These are phyloP conservation scores for Fusarium pseudoanthophilum DNA, from an alignment of 2,329 filamentous ascomycete genomes.

Conservation along the genomic window DNA sequence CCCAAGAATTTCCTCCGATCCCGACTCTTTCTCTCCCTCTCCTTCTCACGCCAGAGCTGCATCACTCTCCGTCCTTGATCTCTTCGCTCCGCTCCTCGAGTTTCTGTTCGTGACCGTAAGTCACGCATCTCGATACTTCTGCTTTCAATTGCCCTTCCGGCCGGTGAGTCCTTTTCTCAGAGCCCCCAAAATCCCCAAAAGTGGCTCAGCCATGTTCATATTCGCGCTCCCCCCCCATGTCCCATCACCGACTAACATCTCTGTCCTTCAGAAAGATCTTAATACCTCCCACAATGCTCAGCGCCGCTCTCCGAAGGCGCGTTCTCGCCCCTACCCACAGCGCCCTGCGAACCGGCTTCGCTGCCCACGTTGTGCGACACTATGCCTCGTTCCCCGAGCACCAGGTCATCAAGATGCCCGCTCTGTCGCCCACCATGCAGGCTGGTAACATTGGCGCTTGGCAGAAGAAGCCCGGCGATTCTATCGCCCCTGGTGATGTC, in stretches of 20 bases:
- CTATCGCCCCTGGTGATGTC: constrained; percentile 89
- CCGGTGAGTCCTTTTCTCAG: constrained; percentile 37
- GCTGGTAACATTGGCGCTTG: constrained; percentile 95
- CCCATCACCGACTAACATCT: constrained; percentile 34
- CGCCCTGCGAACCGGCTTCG: constrained; percentile 62
- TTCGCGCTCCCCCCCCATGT: constrained; percentile 34
- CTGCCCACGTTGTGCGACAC: constrained; percentile 68
- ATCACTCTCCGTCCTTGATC: constrained; percentile 39
- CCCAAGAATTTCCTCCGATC: constrained; percentile 52
- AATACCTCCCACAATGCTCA: constrained; percentile 63
- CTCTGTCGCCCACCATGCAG: constrained; percentile 97
- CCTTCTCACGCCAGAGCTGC: constrained; percentile 47
- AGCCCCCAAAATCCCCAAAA: constrained; percentile 7
- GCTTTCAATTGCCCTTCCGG: constrained; percentile 41
- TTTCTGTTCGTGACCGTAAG: constrained; percentile 32
- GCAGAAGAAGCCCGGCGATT: constrained; percentile 97
- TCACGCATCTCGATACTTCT: constrained; percentile 36
- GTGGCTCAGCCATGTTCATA: constrained; percentile 28
- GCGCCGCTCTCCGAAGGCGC: constrained; percentile 72
- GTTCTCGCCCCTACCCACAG: constrained; percentile 63
- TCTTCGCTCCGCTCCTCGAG: constrained; percentile 26
- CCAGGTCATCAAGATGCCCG: constrained; percentile 97
- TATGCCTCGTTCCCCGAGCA: constrained; percentile 92
- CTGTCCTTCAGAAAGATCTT: constrained; percentile 44
- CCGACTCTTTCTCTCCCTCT: constrained; percentile 47